Evolutionary conservation across 2,329 filamentous ascomycete species (phyloP), one percentile per base, ranked within the genome.

Genomic region (Colletotrichum lupini): DNA sequence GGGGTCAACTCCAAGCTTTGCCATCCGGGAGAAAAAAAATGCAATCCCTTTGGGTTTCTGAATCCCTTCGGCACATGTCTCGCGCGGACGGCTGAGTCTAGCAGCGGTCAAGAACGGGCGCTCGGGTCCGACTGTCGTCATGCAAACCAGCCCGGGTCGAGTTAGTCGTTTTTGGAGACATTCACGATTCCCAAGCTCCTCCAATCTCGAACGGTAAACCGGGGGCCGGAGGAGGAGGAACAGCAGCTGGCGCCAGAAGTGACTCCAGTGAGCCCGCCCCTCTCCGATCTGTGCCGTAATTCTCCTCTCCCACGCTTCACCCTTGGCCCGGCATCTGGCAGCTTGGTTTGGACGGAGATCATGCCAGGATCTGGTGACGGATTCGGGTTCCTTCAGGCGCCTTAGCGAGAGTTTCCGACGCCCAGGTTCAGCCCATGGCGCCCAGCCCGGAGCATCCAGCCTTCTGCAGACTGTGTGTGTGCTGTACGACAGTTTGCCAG

Each of bases 351-450:
- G 71, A 42, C 19, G 71, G 67, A 73, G 71, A 73, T 66, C 71
- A 66, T 70, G 67, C 67, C 71, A 73, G 71, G 67, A 73, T 73
- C 71, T 71, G 71, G 49, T 73, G 71, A 71, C 60, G 71, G 71
- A 61, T 58, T 55, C 67, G 71, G 67, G 30, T 60, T 61, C 70
- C 67, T 37, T 70, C 67, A 61, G 46, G 56, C 67, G 70, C 70
- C 26, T 70, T 59, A 73, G 71, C 71, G 67, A 73, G 60, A 73
- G 61, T 70, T 73, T 61, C 71, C 71, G 71, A 66, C 55, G 61
- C 67, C 67, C 71, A 73, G 67, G 71, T 66, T 73, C 70, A 70
- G 67, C 67, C 67, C 46, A 66, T 42, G 37, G 37, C 37, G 60
- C 66, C 70, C 16, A 28, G 46, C 37, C 22, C 24, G 22, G 53